Evolutionary conservation across 2,329 filamentous ascomycete genomes (phyloP), one percentile per base, ranked within the genome.

Genomic region (Xylariales sp.): DNA sequence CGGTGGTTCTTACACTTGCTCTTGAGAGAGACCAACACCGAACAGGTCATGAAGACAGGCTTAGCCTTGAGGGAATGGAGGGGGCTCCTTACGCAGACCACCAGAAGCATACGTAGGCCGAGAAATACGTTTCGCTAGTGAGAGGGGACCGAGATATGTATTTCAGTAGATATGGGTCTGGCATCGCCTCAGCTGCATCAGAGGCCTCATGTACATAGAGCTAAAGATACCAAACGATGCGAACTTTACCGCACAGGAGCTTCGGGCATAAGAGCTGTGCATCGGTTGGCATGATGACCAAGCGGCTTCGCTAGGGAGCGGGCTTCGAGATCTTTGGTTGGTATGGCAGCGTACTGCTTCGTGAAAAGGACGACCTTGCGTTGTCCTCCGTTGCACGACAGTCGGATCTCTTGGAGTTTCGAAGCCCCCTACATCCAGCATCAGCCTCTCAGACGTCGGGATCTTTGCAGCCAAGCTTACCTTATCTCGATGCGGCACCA

Each of bases 1-100:
- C 48, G 49, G 32, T 68, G 63, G 63, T 55, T 62, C 38, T 32
- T 69, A 18, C 42, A 44, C 15, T 33, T 65, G 14, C 42, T 69
- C 11, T 31, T 53, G 32, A 47, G 47, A 14, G 49, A 59, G 43
- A 5, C 43, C 37, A 47, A 57, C 45, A 7, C 38, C 54, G 38
- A 47, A 28, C 37, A 45, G 47, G 37, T 63, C 57, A 41, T 53
- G 53, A 31, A 31, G 43, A 19, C 52, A 42, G 46, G 37, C 20
- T 16, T 42, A 27, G 39, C 32, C 27, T 38, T 61, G 11, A 38
- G 42, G 28, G 35, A 42, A 20, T 52, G 50, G 51, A 51, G 55
- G 27, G 9, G 20, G 38, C 38, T 14, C 24, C n/a, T 35, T n/a
- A n/a, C n/a, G n/a, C n/a, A n/a, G n/a, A n/a, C n/a, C n/a, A n/a